These are phyloP conservation scores for Coemansia sp. DNA, from an alignment of 192 early-diverging fungal species.

Conservation along the genomic window DNA sequence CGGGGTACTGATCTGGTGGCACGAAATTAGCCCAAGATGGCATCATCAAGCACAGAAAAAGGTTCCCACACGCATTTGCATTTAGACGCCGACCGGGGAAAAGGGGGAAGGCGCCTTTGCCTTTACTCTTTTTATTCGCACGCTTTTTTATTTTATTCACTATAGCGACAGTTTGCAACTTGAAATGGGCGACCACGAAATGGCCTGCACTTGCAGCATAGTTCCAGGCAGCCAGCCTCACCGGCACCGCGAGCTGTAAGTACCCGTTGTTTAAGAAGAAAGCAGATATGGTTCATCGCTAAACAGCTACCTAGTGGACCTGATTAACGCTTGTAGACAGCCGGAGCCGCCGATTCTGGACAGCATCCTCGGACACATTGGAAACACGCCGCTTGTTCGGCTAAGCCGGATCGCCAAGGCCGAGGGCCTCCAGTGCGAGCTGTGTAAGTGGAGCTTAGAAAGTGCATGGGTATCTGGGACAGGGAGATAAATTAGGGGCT, in stretches of 20 bases:
- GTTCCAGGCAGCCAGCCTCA: constrained; percentile 44
- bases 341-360: constrained; percentile 81
- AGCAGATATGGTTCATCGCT: not conserved
- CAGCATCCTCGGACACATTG: constrained; percentile 92
- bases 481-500: not conserved
- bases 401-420: constrained; percentile 83
- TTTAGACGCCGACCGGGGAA: not conserved
- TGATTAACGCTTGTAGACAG: constrained; percentile 26
- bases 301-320: not conserved
- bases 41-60: not conserved
- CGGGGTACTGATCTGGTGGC: not conserved
- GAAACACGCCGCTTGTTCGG: constrained; percentile 93
- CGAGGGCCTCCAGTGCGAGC: constrained; percentile 93
- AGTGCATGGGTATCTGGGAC: not conserved
- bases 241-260: constrained; percentile 53
- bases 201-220: constrained; percentile 48
- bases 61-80: not conserved
- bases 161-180: not conserved
- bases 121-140: not conserved
- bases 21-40: not conserved
- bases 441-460: constrained; percentile 44
- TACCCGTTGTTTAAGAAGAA: not conserved
- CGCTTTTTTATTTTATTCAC: not conserved
- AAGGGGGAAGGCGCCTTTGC: not conserved
- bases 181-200: constrained; percentile 44